Evolutionary conservation across 2,329 filamentous ascomycete genomes (phyloP).

Genomic region (Colletotrichum navitas): DNA sequence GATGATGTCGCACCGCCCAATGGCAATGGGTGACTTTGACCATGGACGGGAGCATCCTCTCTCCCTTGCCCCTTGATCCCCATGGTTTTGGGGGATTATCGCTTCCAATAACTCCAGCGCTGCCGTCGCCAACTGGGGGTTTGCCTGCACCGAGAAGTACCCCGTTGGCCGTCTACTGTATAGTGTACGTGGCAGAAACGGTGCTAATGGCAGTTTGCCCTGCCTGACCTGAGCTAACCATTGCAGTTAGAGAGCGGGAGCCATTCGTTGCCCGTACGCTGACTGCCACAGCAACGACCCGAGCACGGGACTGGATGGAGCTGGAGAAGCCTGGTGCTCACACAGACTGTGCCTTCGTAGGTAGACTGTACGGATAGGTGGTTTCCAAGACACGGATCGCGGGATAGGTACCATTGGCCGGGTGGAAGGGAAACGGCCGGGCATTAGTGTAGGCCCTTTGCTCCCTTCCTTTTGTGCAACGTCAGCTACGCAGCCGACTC

Average conservation of each 20-base stretch:
- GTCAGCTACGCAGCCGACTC: conserved; percentile 9
- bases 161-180: background rate
- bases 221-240: background rate
- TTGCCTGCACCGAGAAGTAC: background rate
- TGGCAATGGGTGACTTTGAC: conserved; percentile 35
- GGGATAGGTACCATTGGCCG: background rate
- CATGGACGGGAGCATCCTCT: conserved; percentile 31
- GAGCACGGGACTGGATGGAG: background rate
- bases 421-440: conserved; percentile 23
- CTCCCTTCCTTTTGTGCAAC: background rate
- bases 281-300: background rate
- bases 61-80: conserved; percentile 31
- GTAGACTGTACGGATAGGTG: too few relatives aligned
- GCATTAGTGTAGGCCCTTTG: conserved; percentile 18
- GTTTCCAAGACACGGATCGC: background rate
- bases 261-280: background rate
- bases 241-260: background rate
- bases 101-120: conserved; percentile 6
- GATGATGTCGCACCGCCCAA: conserved; percentile 41
- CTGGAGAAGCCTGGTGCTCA: too few relatives aligned
- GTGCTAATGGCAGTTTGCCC: background rate
- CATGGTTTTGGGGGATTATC: conserved; percentile 14
- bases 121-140: conserved; percentile 9
- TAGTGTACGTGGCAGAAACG: background rate
- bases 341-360: background rate